Evolutionary conservation across 345 rosid species (phyloP), one percentile per base, ranked within the genome.

Genomic region (Noccaea caerulescens): DNA sequence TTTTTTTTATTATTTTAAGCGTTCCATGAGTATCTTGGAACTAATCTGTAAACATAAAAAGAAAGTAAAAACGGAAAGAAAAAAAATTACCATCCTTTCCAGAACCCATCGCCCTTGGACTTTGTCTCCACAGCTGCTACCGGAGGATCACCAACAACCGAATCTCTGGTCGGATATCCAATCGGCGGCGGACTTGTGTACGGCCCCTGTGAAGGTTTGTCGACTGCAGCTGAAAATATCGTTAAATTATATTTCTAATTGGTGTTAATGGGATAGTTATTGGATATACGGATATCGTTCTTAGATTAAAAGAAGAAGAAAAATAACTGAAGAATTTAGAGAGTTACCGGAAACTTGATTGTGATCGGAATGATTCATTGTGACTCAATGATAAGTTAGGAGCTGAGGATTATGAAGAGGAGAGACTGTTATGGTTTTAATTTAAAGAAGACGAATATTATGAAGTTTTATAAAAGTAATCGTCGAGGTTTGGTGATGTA

Each of bases 31-130:
- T 34, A 57, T 23, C 5, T 34, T 33, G 14, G 11, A n/a, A 33
- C 13, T 49, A 0, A 62, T 42, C 18, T n/a, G n/a, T n/a, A 37
- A 10, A 16, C 13, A 13, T 36, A 8, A 10, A 0, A 37, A 32
- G 14, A 34, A 38, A 10, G 3, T 18, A 57, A 66, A 42, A 43
- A 43, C 0, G 7, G 1, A 32, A 12, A 66, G 4, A 53, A 10
- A 0, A 14, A 32, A 36, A 58, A 9, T 5, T 80, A 88, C 94
- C 94, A 88, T 69, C 92, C 92, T 49, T 88, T 85, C 86, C 86
- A 88, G 77, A 88, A 88, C 10, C 88, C 94, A 50, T 88, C 94
- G 0, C 91, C 95, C 60, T 76, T 85, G 60, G 87, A 80, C 62
- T 76, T 82, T 9, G 95, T 87, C 72, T 84, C 83, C 23, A 85